A percentile compares a stretch with the other conserved stretches of the same genome.
These are phyloP conservation scores for Prasinococcaceae sp. DNA, from an alignment of 139 green algal genomes.

Conservation along the genomic window DNA sequence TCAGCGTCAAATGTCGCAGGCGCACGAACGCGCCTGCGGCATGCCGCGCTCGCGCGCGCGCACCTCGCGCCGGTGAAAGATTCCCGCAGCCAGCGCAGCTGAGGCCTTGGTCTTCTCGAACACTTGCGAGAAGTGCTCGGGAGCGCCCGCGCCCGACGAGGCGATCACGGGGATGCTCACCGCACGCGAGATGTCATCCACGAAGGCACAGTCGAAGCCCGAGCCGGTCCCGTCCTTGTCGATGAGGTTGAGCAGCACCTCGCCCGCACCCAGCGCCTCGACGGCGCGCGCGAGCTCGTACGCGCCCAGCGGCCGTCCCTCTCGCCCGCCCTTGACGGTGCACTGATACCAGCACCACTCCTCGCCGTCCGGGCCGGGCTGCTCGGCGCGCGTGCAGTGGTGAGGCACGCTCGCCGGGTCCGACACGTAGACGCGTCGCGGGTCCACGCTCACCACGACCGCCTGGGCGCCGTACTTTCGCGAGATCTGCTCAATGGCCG, in stretches of 20 bases:
- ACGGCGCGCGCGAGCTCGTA: slow-evolving; percentile 76
- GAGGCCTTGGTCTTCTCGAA: slow-evolving; percentile 47
- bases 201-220: slow-evolving; percentile 89
- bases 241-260: slow-evolving; percentile 99
- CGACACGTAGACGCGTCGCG: slow-evolving; percentile 67
- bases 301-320: slow-evolving; percentile 77
- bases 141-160: slow-evolving; percentile 70
- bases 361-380: slow-evolving; percentile 80
- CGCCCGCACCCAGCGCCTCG: slow-evolving; percentile 83
- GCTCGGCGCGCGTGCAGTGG: neutral
- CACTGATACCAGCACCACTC: slow-evolving; percentile 92
- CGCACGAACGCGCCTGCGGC: too few relatives aligned
- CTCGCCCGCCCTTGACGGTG: slow-evolving; percentile 79
- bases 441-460: slow-evolving; percentile 85
- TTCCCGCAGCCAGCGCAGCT: slow-evolving; percentile 88
- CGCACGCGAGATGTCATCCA: slow-evolving; percentile 63
- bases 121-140: slow-evolving; percentile 86
- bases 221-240: slow-evolving; percentile 65
- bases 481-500: slow-evolving; percentile 90
- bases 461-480: slow-evolving; percentile 76
- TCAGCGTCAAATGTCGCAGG: too few relatives aligned
- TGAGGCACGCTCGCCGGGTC: slow-evolving; percentile 40
- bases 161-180: slow-evolving; percentile 97
- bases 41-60: too few relatives aligned
- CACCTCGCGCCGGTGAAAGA: slow-evolving; percentile 89